Conservation (phyloP, 768 basidiomycete genomes). For the Boletus rex-veris region DNA sequence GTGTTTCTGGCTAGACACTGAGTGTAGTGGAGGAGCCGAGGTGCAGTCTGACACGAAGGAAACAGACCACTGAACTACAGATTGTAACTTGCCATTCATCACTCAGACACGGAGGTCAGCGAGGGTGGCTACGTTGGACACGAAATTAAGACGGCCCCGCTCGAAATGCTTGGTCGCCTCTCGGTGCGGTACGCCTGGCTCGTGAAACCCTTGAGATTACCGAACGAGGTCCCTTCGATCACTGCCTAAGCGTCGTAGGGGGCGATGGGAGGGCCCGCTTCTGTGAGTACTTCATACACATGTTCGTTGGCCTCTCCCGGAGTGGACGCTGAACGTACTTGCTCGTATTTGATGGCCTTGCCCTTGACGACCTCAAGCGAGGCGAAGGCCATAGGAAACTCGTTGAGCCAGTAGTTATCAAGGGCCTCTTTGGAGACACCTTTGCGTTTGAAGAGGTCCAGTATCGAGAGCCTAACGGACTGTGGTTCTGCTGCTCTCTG, state of each 20-base stretch:
- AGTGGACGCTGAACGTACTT: background rate
- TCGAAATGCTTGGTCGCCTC: background rate
- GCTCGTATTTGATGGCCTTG: background rate
- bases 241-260: background rate
- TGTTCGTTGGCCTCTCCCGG: background rate
- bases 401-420: too few relatives aligned
- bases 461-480: too few relatives aligned
- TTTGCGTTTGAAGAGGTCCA: too few relatives aligned
- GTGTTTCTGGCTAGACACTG: too few relatives aligned
- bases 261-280: background rate
- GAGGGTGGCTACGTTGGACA: background rate
- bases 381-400: too few relatives aligned
- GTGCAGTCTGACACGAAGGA: too few relatives aligned
- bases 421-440: too few relatives aligned
- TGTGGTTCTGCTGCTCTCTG: too few relatives aligned
- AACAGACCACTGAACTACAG: too few relatives aligned
- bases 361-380: background rate
- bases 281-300: background rate
- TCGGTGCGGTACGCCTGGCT: background rate
- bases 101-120: background rate
- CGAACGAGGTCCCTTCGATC: background rate
- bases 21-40: too few relatives aligned
- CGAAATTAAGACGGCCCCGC: background rate
- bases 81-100: too few relatives aligned
- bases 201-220: background rate